phyloP scores from a whole-genome alignment of 2,329 filamentous ascomycete genomes.

The Hypoxylon sp. region DNA sequence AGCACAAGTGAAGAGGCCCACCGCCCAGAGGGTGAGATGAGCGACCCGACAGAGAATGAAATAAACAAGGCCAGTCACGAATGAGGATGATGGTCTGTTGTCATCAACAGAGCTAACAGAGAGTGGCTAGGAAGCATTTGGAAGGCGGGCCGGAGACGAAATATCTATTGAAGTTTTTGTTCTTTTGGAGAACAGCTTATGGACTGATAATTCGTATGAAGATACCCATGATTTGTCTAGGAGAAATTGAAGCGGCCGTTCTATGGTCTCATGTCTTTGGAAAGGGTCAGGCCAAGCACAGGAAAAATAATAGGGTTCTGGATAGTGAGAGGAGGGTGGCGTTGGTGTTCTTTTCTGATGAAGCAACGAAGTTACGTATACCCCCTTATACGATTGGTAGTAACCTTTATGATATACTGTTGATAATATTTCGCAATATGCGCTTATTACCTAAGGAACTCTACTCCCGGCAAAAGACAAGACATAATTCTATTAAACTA shows the following conservation, averaged over 20 bases:
- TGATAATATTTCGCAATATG: not conserved
- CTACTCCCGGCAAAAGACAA: not conserved
- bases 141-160: not conserved
- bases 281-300: too few species aligned
- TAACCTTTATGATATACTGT: not conserved
- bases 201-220: not conserved
- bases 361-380: constrained; percentile 13
- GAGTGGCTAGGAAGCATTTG: not conserved
- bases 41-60: not conserved
- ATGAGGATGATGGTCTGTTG: not conserved
- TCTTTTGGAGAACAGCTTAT: not conserved
- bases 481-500: not conserved
- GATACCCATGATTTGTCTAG: not conserved
- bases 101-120: not conserved
- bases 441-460: not conserved
- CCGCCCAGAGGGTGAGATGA: not conserved
- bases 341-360: constrained; percentile 11
- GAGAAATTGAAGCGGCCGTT: not conserved
- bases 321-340: not conserved
- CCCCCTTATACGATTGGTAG: not conserved
- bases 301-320: not conserved
- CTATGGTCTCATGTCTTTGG: not conserved
- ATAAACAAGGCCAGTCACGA: not conserved
- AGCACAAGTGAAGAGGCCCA: not conserved
- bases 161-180: not conserved